Evolutionary conservation across 2,329 filamentous ascomycete genomes (phyloP), one percentile per base, ranked within the genome.

Genomic region (Claviceps humidiphila): DNA sequence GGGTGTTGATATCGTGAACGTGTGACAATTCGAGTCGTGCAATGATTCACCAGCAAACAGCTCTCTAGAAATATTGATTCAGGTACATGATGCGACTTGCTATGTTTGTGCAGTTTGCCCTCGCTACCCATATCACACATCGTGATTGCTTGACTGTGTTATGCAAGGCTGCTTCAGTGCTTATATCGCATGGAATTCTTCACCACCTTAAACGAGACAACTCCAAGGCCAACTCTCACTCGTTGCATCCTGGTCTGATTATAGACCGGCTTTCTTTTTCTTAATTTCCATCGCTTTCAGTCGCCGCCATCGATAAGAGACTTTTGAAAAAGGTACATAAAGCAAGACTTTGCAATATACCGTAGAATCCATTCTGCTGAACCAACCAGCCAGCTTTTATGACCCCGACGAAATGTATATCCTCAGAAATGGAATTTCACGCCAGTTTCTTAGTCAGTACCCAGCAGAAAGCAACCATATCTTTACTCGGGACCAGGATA

Each of bases 401-500:
- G 17, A 13, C 9, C 40, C 4, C 22, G 43, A 45, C 2, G 11
- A 20, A 30, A 53, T 53, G 52, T 37, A 43, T 14, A 26, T 48
- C 17, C 20, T 26, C 20, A 26, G 45, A 13, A 34, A 34, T 39
- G 39, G 22, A 37, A 9, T 44, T 7, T 11, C 45, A 4, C 39
- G 34, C 6, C 43, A 37, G 17, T 37, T 51, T 9, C 16, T 26
- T 20, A 42, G 37, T 30, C 13, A 26, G 20, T 17, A 43, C 20
- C 13, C 42, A 4, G 13, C 52, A 7, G 41, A 37, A 24, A 14
- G 39, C 16, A 17, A 38, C 20, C 47, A 53, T 42, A 22, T 51
- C 26, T 53, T 51, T 22, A 13, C 44, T n/a, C 53, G 53, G 5
- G 51, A 55, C n/a, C 34, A 49, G 14, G 51, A 55, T 8, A 47